A percentile compares a stretch with the other conserved stretches of the same genome.
phyloP scores from a whole-genome alignment of 305 asterid species.

The Solanum hybrid region DNA sequence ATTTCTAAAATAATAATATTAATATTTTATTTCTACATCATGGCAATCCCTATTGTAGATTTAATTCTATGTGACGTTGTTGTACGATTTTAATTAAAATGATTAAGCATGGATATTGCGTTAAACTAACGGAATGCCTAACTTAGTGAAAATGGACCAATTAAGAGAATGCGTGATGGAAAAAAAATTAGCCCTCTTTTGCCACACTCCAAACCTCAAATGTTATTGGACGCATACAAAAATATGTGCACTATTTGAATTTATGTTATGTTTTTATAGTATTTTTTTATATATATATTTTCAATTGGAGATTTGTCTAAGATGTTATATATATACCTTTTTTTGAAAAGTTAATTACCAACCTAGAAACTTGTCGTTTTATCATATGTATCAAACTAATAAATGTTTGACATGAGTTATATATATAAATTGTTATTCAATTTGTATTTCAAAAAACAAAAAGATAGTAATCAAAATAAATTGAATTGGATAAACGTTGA shows the following conservation, averaged over 20 bases:
- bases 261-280: not conserved
- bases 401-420: not conserved
- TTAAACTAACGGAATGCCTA: not conserved
- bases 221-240: not conserved
- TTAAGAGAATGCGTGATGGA: not conserved
- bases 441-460: too few relatives aligned
- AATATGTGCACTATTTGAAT: not conserved
- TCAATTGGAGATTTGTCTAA: not conserved
- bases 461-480: too few relatives aligned
- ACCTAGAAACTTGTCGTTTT: not conserved
- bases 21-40: not conserved
- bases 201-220: not conserved
- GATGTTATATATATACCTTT: too few relatives aligned
- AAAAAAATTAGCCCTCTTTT: not conserved
- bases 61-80: not conserved
- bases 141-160: conserved; percentile 5
- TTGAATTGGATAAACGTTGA: not conserved
- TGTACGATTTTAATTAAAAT: not conserved
- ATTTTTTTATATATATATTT: not conserved
- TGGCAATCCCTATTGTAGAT: not conserved
- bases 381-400: not conserved
- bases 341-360: not conserved
- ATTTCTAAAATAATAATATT: not conserved
- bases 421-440: not conserved
- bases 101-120: not conserved